Conservation (phyloP, 768 basidiomycete species). For the Kwoniella dendrophila region DNA sequence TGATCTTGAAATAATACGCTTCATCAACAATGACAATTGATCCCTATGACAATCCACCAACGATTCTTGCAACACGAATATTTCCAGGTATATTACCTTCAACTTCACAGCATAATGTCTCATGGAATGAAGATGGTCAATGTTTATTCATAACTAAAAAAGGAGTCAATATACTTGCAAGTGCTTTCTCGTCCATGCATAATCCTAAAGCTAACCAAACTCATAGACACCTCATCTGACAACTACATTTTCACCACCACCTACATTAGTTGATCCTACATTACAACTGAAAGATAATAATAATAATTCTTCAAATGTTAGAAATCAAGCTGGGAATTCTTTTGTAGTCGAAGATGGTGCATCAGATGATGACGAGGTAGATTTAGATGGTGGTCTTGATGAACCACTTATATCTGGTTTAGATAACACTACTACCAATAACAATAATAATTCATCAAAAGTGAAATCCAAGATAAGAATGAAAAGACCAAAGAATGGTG, state of each 20-base stretch:
- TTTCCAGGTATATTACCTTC: constrained; percentile 24
- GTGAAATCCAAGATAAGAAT: constrained; percentile 7
- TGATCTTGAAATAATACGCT: background rate
- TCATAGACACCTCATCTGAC: constrained; percentile 37
- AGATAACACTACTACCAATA: no score
- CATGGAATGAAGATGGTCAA: constrained; percentile 50
- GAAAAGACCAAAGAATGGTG: constrained; percentile 31
- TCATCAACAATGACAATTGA: constrained; percentile 4
- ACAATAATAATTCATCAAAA: no score
- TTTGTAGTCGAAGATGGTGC: background rate
- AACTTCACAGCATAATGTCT: constrained; percentile 20
- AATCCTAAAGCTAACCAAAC: background rate
- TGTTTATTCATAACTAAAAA: constrained; percentile 33
- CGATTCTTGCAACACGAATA: constrained; percentile 17
- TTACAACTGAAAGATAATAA: constrained; percentile 4
- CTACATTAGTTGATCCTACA: constrained; percentile 19
- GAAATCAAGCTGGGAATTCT: background rate
- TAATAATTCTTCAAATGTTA: constrained; percentile 12
- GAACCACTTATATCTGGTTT: no score
- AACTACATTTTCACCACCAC: constrained; percentile 30
- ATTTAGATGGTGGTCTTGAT: constrained; percentile 1
- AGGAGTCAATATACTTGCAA: constrained; percentile 36
- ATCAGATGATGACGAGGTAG: constrained; percentile 14
- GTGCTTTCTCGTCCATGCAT: background rate
- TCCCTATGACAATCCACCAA: constrained; percentile 10